Evolutionary conservation across 2,329 filamentous ascomycete genomes (phyloP), one percentile per base, ranked within the genome.

Genomic region (Fusarium nematophilum): DNA sequence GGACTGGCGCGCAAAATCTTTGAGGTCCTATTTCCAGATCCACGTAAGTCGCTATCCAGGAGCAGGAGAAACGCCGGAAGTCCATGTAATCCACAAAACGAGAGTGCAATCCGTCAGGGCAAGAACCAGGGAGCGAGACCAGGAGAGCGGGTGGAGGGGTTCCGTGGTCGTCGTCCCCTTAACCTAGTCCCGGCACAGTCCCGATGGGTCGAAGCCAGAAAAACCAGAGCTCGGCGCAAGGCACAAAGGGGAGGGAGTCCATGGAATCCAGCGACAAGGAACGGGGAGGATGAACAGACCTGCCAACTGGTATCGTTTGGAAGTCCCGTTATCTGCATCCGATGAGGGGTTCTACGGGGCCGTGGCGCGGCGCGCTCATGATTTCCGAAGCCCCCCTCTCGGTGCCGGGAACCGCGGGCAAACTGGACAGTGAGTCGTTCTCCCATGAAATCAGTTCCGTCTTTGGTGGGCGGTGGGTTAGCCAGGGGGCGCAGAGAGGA

Each of bases 271-370:
- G 72, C 73, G 74, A 77, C 76, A 82, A 84, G 72, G 75, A 84
- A 85, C 80, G 80, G 82, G 86, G 82, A 82, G 83, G 78, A 76
- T 75, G 76, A 82, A 91, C 95, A 95, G 90, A 99, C 95, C 95
- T 99, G 95, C 95, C 95, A 99, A 88, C 93, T 97, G 85, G 95
- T 99, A 85, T 98, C 94, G 81, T 87, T 89, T 76, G 94, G 93
- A 79, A 99, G 92, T 83, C 93, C 94, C 83, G 91, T 91, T 74
- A 99, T 96, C 79, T 94, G 90, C 95, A 99, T 98, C 77, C 95
- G 91, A 79, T 93, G 93, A 68, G 93, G 89, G 68, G 95, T 99
- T 77, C 95, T 93, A 74, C 95, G 90, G 65, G 95, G 95, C 73
- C 95, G 91, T 66, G 86, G 84, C 62, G 83, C 79, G 50, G 78